Base-by-base conservation (phyloP, 2,329 filamentous ascomycete species). In the Fusarium sp. region DNA sequence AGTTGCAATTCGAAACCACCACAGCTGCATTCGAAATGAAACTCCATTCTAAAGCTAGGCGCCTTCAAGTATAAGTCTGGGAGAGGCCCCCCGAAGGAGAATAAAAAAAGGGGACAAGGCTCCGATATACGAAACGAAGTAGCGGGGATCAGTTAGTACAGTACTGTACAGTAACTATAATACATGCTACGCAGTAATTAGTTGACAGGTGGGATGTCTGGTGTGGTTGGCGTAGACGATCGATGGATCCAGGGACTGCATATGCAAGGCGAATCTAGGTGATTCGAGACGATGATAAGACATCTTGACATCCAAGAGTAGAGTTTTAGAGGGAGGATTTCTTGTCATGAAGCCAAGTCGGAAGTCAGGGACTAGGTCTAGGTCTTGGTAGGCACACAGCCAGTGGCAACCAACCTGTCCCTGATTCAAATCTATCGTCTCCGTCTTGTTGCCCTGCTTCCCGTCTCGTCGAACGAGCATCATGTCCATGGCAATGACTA, bases 251-350 rank as follows among this genome's bases (percentile, higher is more conserved):
- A 47, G 51, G 47, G 53, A 56, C 42, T 51, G 63, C 58, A 59
- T 67, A 70, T 70, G 68, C 68, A 71, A 71, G 68, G 68, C 63
- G 55, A 57, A 50, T 46, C 55, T 56, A 42, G 59, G 45, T 55
- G 68, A 61, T 65, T 61, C 59, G 63, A 68, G 68, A 61, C 30
- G 68, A 42, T 53, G 55, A 71, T 69, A 65, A 71, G 65, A 63
- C 51, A 63, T 55, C 20, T 43, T 21, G 41, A 43, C 41, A 42
- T 18, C 49, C 23, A 21, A 53, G 23, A 25, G 20, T 23, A n/a
- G 30, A 34, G 27, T 41, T 20, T 7, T 20, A 27, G 49, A 41
- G 49, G 49, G 34, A 27, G 30, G 16, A 23, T 27, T 45, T 27
- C 42, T 25, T 27, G 27, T 40, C 50, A 41, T 25, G 47, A 25